phyloP scores from a whole-genome alignment of 495 filamentous ascomycete genomes.

The Talaromyces liani region DNA sequence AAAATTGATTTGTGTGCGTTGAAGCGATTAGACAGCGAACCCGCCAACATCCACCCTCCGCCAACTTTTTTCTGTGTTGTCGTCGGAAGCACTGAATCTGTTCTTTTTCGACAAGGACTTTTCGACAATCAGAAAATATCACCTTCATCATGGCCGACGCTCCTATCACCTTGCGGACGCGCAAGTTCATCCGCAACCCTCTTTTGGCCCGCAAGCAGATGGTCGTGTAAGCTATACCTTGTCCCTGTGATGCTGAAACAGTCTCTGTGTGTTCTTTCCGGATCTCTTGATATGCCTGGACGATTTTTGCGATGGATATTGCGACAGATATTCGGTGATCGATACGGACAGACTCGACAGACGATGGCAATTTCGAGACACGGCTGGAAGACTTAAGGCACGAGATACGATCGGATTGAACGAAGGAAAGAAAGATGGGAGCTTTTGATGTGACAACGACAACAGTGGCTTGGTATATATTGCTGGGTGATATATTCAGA shows the following conservation, averaged over 20 bases:
- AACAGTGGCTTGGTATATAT: not conserved
- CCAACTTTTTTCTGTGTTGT: conserved; percentile 3
- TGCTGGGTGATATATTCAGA: not conserved
- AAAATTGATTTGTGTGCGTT: conserved; percentile 7
- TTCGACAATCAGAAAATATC: conserved; percentile 12
- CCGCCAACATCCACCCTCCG: not conserved
- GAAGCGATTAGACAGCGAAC: not conserved
- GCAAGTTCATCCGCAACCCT: conserved; percentile 99
- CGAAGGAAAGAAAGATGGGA: not conserved
- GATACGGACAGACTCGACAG: not conserved
- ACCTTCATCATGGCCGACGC: conserved; percentile 78
- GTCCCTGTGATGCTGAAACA: not conserved
- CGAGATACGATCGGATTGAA: not conserved
- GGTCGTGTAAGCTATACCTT: conserved; percentile 78
- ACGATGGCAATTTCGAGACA: not conserved
- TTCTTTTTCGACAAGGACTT: conserved; percentile 6
- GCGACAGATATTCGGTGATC: not conserved
- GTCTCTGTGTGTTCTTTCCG: not conserved
- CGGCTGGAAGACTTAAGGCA: not conserved
- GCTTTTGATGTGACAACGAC: not conserved
- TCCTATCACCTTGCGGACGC: conserved; percentile 93
- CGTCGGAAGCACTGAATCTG: not conserved
- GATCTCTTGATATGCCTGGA: not conserved
- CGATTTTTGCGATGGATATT: not conserved
- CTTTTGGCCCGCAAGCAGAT: conserved; percentile 98